phyloP scores from a whole-genome alignment of 192 early-diverging fungal species.

The Entomortierella chlamydospora region DNA sequence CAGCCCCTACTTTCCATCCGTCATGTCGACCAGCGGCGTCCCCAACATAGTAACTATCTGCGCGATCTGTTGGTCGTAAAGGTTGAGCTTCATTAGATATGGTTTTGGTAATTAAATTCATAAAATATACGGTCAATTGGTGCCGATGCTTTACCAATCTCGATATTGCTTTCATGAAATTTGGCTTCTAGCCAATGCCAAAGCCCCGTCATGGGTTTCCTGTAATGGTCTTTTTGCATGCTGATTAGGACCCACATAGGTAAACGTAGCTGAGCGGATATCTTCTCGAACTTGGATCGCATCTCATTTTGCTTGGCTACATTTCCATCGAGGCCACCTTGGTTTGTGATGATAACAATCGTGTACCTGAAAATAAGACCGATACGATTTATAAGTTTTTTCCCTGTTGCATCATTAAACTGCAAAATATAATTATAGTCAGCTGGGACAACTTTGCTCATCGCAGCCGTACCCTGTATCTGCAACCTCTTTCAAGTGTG shows the following conservation, averaged over 20 bases:
- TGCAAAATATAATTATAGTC: background rate
- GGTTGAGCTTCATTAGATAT: no score
- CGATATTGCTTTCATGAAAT: slow-evolving; percentile 53
- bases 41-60: slow-evolving; percentile 85
- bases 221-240: slow-evolving; percentile 70
- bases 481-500: slow-evolving; percentile 67
- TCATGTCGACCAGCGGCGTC: slow-evolving; percentile 90
- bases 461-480: slow-evolving; percentile 64
- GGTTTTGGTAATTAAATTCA: no score
- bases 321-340: slow-evolving; percentile 66
- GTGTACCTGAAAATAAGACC: slow-evolving; percentile 61
- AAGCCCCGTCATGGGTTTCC: slow-evolving; percentile 83
- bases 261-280: slow-evolving; percentile 55
- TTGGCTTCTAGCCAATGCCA: slow-evolving; percentile 68
- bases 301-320: slow-evolving; percentile 57
- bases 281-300: slow-evolving; percentile 58
- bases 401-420: no score
- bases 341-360: slow-evolving; percentile 83
- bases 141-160: slow-evolving; percentile 44
- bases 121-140: no score
- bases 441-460: background rate
- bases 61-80: slow-evolving; percentile 68
- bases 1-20: slow-evolving; percentile 68
- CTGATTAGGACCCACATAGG: slow-evolving; percentile 83
- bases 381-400: background rate